Base-by-base conservation (phyloP, 495 filamentous ascomycete species). In the Penicillium robsamsonii region DNA sequence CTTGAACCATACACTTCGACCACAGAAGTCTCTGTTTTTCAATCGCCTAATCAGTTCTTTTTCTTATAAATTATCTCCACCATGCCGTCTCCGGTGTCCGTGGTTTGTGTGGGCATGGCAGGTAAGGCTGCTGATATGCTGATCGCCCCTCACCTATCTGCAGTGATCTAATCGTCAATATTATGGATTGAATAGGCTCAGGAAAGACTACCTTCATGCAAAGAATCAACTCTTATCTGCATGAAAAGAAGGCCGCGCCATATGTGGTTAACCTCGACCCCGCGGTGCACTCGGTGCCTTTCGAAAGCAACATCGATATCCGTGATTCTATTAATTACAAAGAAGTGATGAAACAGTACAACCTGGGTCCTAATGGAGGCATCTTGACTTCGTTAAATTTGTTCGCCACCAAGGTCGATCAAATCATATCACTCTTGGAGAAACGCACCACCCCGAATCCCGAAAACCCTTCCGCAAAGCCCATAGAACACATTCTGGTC, bases 201-300 rank as follows among this genome's bases (percentile, higher is more conserved):
- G 95, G 94, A 63, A 98, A 98, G 77, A 97, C 93, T 3, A 97
- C 94, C 0, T 97, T 98, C 71, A 96, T 97, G 91, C 94, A 97
- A 65, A 84, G 94, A 63, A 93, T 97, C 65, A 96, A 95, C 68
- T 86, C 93, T 2, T 79, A 98, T 64, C 85, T 97, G 4, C 91
- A 97, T 65, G 79, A 81, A 11, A 78, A 89, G 65, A 81, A 82
- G 47, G 78, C 81, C 8, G 84, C 87, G 1, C 92, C 91, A 17
- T 99, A 99, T 70, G 90, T 97, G 42, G 85, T 99, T 57, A 99
- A 99, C 72, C 87, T 99, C 43, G 94, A 99, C 71, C 94, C 94
- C 6, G 94, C 95, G 37, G 93, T 99, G 29, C 84, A 88, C 55
- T 88, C 84, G 55, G 87, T 97, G n/a, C 95, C 94, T n/a, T 99